Evolutionary conservation across 2,329 filamentous ascomycete species (phyloP).

Genomic region (Alternaria arbusti): DNA sequence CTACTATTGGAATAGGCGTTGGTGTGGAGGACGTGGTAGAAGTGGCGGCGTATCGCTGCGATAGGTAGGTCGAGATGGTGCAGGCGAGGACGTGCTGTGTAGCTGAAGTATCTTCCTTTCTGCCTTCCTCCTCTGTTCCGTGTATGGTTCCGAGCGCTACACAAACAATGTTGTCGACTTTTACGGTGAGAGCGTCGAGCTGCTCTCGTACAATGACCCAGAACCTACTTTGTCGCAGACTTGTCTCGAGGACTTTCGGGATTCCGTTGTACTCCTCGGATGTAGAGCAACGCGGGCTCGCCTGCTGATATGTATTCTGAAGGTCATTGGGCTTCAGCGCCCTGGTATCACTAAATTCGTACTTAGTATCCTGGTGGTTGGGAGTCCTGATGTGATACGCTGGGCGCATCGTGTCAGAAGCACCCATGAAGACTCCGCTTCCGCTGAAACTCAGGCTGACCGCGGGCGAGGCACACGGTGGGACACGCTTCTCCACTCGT

Average conservation of each 20-base stretch:
- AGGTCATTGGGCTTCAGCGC: neutral
- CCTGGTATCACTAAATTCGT: neutral
- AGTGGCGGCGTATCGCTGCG: neutral
- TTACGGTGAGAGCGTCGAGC: neutral
- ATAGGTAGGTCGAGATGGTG: neutral
- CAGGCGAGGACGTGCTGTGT: conserved; percentile 1
- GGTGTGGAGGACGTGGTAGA: neutral
- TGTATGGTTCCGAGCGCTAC: neutral
- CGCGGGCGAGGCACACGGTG: neutral
- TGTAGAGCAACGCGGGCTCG: fast-evolving
- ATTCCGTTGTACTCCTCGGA: neutral
- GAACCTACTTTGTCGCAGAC: fast-evolving
- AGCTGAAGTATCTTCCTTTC: neutral
- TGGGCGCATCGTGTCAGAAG: neutral
- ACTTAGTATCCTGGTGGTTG: neutral
- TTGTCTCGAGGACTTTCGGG: neutral
- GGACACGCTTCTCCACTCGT: neutral
- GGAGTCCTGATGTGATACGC: neutral
- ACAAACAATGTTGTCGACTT: conserved; percentile 12
- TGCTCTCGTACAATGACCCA: neutral
- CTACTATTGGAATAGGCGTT: neutral
- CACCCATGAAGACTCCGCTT: neutral
- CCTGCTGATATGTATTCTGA: neutral
- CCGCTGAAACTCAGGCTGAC: neutral
- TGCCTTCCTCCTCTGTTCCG: neutral